Evolutionary conservation across 768 basidiomycete genomes (phyloP).

Genomic region (Boletus edulis): DNA sequence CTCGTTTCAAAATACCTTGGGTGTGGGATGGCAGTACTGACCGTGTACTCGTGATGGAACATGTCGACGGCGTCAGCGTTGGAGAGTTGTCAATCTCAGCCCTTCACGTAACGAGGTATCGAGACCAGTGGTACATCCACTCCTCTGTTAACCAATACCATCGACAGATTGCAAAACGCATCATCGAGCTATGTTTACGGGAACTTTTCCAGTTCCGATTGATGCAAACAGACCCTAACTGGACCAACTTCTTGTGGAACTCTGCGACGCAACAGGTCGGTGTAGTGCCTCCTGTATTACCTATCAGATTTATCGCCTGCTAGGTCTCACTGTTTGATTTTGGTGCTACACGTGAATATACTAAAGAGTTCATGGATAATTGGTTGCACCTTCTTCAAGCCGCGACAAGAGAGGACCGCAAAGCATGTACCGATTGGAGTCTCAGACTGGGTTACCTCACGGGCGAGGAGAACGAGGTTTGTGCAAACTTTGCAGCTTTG

Average conservation of each 20-base stretch:
- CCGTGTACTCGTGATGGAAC: conserved; percentile 87
- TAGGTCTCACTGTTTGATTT: conserved; percentile 92
- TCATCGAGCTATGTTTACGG: conserved; percentile 82
- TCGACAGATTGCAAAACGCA: conserved; percentile 75
- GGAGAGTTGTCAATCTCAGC: conserved; percentile 56
- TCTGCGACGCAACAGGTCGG: conserved; percentile 55
- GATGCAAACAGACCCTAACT: conserved; percentile 99
- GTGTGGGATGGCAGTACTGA: conserved; percentile 81
- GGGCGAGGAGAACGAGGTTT: conserved; percentile 80
- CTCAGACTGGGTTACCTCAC: conserved; percentile 86
- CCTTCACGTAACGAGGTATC: conserved; percentile 66
- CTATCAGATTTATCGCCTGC: background rate
- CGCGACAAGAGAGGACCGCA: conserved; percentile 66
- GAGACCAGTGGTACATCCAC: background rate
- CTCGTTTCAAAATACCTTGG: conserved; percentile 81
- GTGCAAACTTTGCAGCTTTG: background rate
- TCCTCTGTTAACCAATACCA: background rate
- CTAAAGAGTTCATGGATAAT: conserved; percentile 79
- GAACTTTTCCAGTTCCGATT: conserved; percentile 88
- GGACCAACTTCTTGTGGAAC: conserved; percentile 97
- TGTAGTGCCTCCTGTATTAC: background rate
- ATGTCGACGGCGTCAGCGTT: conserved; percentile 76
- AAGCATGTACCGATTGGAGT: conserved; percentile 71
- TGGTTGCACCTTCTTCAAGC: conserved; percentile 86
- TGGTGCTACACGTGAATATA: conserved; percentile 89